phyloP scores from a whole-genome alignment of 2,329 filamentous ascomycete genomes.

The Helminthosporium solani region DNA sequence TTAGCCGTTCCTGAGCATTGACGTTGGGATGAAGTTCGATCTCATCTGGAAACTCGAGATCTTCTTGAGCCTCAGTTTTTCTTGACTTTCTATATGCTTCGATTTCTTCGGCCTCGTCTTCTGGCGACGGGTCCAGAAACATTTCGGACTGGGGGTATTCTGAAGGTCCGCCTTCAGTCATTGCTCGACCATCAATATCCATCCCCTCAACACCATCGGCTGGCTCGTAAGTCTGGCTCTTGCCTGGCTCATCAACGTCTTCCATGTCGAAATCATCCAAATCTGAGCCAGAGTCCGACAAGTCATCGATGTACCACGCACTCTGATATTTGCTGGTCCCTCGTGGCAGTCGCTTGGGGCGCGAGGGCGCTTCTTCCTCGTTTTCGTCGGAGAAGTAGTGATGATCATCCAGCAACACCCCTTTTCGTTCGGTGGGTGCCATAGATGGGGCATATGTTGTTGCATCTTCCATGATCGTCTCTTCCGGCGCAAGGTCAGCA shows the following conservation, averaged over 20 bases:
- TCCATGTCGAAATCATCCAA: constrained; percentile 64
- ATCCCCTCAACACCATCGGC: constrained; percentile 79
- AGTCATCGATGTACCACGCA: constrained; percentile 84
- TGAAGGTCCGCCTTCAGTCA: constrained; percentile 77
- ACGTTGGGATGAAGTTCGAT: constrained; percentile 91
- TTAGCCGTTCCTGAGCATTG: constrained; percentile 78
- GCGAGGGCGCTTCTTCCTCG: constrained; percentile 56
- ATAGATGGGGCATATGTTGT: constrained; percentile 50
- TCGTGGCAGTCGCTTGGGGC: constrained; percentile 76
- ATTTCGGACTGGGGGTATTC: constrained; percentile 94
- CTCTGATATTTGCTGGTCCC: constrained; percentile 94
- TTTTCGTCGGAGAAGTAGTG: constrained; percentile 97
- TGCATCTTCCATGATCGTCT: constrained; percentile 73
- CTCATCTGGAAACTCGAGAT: constrained; percentile 95
- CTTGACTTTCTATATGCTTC: constrained; percentile 78
- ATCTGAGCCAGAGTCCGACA: constrained; percentile 84
- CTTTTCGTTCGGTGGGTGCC: constrained; percentile 62
- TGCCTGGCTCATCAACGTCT: constrained; percentile 54
- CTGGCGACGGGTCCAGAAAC: constrained; percentile 75
- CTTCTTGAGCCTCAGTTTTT: constrained; percentile 79
- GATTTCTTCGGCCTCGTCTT: constrained; percentile 81
- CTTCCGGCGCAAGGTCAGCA: constrained; percentile 81
- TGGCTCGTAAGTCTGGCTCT: constrained; percentile 60
- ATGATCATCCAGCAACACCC: constrained; percentile 91
- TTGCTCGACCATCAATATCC: constrained; percentile 52